Conservation (phyloP, 768 basidiomycete species). For the Pleurotus cornucopiae region DNA sequence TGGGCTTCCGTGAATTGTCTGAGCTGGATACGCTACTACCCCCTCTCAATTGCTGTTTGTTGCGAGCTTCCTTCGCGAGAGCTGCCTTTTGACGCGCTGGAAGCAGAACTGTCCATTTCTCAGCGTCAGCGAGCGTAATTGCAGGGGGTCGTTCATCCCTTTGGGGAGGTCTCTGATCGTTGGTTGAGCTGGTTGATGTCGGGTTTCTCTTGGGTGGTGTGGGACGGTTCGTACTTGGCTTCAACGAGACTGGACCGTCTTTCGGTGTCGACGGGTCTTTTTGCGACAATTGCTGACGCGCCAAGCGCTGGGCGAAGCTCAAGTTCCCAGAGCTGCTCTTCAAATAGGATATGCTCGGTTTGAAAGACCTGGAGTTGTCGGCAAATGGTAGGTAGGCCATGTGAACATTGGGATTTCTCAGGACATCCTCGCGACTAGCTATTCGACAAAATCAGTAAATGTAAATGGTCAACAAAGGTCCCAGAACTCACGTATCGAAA, state of each 20-base stretch:
- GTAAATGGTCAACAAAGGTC: not conserved
- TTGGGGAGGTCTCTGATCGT: not conserved
- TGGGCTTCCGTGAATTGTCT: not conserved
- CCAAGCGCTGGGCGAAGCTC: conserved; percentile 3
- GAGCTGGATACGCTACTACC: not conserved
- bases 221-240: not conserved
- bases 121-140: too few relatives aligned
- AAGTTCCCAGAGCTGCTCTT: not conserved
- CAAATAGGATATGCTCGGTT: conserved; percentile 2
- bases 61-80: not conserved
- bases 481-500: conserved; percentile 4
- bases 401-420: conserved; percentile 6
- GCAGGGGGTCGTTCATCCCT: not conserved
- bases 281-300: conserved; percentile 1
- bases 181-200: not conserved
- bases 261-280: not conserved
- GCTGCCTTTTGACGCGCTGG: not conserved
- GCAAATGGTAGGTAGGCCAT: conserved; percentile 4
- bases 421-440: conserved; percentile 5
- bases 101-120: too few relatives aligned
- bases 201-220: too few relatives aligned
- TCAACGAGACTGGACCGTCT: not conserved
- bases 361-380: not conserved
- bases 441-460: not conserved
- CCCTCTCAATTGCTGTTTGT: not conserved